These are phyloP conservation scores for Talaromyces funiculosus DNA, from an alignment of 2,329 filamentous ascomycete genomes.

Conservation along the genomic window DNA sequence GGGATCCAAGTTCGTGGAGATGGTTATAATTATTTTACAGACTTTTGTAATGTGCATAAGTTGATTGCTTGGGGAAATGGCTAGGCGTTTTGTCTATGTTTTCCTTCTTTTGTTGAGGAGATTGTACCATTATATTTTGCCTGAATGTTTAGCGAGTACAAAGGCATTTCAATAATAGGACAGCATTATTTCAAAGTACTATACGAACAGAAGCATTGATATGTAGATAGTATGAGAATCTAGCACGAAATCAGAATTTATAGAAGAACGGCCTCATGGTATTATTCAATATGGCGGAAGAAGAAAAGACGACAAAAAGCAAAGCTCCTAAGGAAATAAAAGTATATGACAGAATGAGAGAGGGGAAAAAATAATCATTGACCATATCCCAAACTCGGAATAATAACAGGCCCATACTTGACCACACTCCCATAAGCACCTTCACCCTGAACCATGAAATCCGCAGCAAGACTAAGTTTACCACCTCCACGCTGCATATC, in stretches of 20 bases:
- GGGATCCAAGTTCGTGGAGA: constrained; percentile 34
- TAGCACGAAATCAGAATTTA: not conserved
- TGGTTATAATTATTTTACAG: not conserved
- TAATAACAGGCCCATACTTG: constrained; percentile 95
- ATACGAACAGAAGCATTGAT: not conserved
- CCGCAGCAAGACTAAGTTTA: constrained; percentile 80
- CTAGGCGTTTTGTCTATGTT: not conserved
- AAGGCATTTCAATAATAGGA: not conserved
- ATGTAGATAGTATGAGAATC: not conserved
- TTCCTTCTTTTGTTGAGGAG: not conserved
- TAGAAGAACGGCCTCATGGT: not conserved
- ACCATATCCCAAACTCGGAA: constrained; percentile 66
- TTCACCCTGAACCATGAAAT: constrained; percentile 95
- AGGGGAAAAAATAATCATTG: constrained; percentile 5
- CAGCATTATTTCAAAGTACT: not conserved
- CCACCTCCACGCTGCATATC: constrained; percentile 24
- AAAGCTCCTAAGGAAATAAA: not conserved
- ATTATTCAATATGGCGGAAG: not conserved
- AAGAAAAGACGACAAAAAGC: not conserved
- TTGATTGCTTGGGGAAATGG: not conserved
- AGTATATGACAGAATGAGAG: not conserved
- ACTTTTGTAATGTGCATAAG: not conserved
- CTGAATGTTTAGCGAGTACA: not conserved
- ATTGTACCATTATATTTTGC: not conserved
- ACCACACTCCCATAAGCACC: constrained; percentile 73